phyloP scores from a whole-genome alignment of 768 basidiomycete genomes.

The Termitomyces sp. region DNA sequence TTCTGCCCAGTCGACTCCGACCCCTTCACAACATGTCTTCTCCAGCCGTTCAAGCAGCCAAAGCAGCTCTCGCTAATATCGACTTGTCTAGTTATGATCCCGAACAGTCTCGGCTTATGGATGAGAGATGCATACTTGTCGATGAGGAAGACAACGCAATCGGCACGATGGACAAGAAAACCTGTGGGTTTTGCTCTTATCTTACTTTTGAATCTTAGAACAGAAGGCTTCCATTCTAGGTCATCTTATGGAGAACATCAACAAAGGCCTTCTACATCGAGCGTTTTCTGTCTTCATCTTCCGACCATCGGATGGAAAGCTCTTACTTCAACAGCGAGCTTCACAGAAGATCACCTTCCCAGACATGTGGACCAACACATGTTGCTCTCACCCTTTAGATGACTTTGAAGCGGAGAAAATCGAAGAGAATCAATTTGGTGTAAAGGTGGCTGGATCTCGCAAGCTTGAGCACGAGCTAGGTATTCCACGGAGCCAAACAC shows the following conservation, averaged over 20 bases:
- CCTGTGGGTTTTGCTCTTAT: constrained; percentile 54
- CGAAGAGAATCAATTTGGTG: constrained; percentile 75
- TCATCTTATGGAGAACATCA: constrained; percentile 96
- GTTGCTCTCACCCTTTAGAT: constrained; percentile 94
- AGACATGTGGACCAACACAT: constrained; percentile 99
- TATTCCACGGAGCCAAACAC: constrained; percentile 73
- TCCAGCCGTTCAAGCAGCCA: constrained; percentile 57
- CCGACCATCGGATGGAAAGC: constrained; percentile 87
- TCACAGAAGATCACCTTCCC: constrained; percentile 99
- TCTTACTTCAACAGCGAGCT: constrained; percentile 92
- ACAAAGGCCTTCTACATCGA: constrained; percentile 89
- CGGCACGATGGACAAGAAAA: constrained; percentile 93
- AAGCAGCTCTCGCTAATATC: constrained; percentile 61
- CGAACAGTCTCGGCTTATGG: constrained; percentile 93
- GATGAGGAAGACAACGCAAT: constrained; percentile 82
- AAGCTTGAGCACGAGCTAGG: constrained; percentile 97
- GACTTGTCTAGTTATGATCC: constrained; percentile 84
- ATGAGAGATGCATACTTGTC: constrained; percentile 89
- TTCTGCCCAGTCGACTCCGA: constrained; percentile 1
- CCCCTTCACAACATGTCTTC: constrained; percentile 37
- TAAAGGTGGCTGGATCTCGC: constrained; percentile 84
- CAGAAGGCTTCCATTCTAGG: constrained; percentile 38
- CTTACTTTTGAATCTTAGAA: neutral
- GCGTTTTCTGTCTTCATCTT: constrained; percentile 98
- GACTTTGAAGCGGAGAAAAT: constrained; percentile 85